These are phyloP conservation scores for Yamadazyma sp. DNA, from an alignment of 1,139 yeast species.

Conservation along the genomic window DNA sequence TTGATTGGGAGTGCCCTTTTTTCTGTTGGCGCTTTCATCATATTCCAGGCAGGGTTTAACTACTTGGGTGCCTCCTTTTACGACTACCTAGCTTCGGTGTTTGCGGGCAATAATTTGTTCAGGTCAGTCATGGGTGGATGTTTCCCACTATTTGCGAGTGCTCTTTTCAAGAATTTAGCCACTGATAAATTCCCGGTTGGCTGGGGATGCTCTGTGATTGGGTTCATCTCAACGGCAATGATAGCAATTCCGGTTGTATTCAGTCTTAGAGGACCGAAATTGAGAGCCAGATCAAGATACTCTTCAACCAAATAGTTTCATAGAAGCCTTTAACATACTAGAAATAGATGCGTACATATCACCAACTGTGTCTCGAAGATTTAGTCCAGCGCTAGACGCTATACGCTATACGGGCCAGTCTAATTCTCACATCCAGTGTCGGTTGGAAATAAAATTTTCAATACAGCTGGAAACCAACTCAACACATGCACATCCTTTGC, in stretches of 20 bases:
- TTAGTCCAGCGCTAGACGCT: too few species aligned
- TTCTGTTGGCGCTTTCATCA: constrained; percentile 29
- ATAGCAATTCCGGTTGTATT: constrained; percentile 64
- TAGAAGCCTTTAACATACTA: too few species aligned
- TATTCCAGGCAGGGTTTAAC: constrained; percentile 37
- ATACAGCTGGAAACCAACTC: too few species aligned
- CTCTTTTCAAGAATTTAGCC: constrained; percentile 45
- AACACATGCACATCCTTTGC: too few species aligned
- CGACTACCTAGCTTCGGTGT: constrained; percentile 29
- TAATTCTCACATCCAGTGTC: too few species aligned
- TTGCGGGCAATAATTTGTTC: constrained; percentile 31
- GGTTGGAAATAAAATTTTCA: too few species aligned
- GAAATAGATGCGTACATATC: too few species aligned
- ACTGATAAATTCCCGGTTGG: constrained; percentile 46
- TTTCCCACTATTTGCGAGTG: constrained; percentile 34
- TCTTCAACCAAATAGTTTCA: constrained; percentile 19
- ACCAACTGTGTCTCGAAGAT: too few species aligned
- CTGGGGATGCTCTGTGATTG: constrained; percentile 65
- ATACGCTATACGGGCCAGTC: too few species aligned
- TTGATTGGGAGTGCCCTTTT: constrained; percentile 30
- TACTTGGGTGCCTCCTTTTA: constrained; percentile 66
- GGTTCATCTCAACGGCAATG: constrained; percentile 54
- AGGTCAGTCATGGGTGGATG: constrained; percentile 30
- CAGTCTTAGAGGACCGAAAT: constrained; percentile 27
- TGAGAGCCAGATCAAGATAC: constrained; percentile 51